A percentile compares a stretch with the other conserved stretches of the same genome.
Conservation (phyloP, 306 rosid genomes). For the Sphenostylis stenocarpa region DNA sequence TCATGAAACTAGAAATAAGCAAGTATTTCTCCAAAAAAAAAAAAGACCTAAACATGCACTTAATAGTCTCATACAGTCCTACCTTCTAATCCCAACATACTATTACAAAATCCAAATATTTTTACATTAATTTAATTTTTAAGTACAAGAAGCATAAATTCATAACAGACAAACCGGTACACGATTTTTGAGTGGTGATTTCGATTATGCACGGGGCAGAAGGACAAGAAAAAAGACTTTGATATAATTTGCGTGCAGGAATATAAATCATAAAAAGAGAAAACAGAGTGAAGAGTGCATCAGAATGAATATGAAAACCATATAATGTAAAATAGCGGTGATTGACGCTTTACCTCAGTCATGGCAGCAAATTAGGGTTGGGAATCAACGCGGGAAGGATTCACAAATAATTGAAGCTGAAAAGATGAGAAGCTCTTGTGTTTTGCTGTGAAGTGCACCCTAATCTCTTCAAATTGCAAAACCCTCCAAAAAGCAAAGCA, state of each 20-base stretch:
- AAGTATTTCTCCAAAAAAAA: neutral
- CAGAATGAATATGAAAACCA: neutral
- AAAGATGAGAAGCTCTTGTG: neutral
- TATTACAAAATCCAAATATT: neutral
- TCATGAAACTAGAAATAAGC: neutral
- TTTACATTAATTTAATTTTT: neutral
- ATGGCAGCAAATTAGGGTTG: slow-evolving; percentile 52
- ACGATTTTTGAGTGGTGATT: neutral
- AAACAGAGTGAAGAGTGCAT: neutral
- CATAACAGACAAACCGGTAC: neutral
- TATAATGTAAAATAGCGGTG: neutral
- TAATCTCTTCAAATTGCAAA: slow-evolving; percentile 17
- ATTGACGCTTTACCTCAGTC: slow-evolving; percentile 61
- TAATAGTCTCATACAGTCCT: neutral
- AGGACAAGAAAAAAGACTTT: neutral
- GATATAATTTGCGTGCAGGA: neutral
- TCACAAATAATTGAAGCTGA: neutral
- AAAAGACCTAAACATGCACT: neutral
- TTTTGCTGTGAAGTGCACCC: neutral
- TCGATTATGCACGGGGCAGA: slow-evolving; percentile 2
- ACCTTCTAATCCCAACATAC: neutral
- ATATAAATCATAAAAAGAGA: neutral
- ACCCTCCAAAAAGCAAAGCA: neutral
- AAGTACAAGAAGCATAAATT: slow-evolving; percentile 2
- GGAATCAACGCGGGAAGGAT: slow-evolving; percentile 22